These are phyloP conservation scores for Lactarius evosmus DNA, from an alignment of 768 basidiomycete genomes.

Conservation along the genomic window DNA sequence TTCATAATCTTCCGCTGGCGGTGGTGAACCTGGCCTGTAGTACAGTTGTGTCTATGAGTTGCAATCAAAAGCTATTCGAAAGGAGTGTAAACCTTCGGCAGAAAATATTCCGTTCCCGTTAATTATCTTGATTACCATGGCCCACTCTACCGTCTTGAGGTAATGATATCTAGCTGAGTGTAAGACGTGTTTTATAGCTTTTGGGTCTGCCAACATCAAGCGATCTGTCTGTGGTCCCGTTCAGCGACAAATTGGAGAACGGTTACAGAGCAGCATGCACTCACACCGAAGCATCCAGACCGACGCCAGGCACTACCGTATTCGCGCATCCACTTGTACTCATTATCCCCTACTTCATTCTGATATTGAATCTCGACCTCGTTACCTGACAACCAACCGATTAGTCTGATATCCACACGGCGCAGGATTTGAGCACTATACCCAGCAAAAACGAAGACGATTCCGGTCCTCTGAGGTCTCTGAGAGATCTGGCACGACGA, in stretches of 20 bases:
- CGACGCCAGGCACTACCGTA: conserved; percentile 29
- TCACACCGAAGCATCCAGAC: conserved; percentile 28
- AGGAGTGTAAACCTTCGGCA: no score
- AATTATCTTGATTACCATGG: conserved; percentile 24
- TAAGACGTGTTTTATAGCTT: conserved; percentile 33
- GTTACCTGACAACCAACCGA: no score
- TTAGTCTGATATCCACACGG: no score
- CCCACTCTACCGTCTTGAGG: conserved; percentile 10
- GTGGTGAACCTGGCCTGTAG: conserved; percentile 28
- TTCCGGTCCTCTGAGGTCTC: no score
- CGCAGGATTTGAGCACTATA: no score
- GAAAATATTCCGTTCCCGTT: conserved; percentile 27
- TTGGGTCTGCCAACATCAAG: conserved; percentile 1
- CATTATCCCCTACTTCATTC: conserved; percentile 28
- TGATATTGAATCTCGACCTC: neutral
- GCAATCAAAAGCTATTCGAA: neutral
- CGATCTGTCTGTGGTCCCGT: conserved; percentile 15
- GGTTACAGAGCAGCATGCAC: conserved; percentile 1
- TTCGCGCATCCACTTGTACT: conserved; percentile 24
- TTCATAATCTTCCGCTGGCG: conserved; percentile 33
- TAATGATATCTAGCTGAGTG: conserved; percentile 33
- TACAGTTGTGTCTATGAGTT: neutral
- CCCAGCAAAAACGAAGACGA: no score
- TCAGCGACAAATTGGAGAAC: no score
- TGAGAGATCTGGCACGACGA: no score